These are phyloP conservation scores for Monosporascus cannonballus DNA, from an alignment of 2,329 filamentous ascomycete genomes.

Conservation along the genomic window DNA sequence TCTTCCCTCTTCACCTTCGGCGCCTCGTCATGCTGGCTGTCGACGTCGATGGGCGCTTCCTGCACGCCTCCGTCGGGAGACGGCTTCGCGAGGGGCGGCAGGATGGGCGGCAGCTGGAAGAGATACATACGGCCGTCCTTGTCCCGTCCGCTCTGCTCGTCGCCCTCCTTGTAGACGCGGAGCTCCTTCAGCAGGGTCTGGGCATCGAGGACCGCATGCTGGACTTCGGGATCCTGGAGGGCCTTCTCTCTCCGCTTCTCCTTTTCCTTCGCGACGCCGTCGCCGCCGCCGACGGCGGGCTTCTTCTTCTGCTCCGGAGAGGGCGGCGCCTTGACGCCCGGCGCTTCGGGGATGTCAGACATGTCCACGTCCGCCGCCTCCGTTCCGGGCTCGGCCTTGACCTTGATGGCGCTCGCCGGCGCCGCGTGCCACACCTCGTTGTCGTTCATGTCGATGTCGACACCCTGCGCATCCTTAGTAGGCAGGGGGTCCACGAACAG, in stretches of 20 bases:
- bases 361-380: slow-evolving; percentile 32
- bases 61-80: slow-evolving; percentile 13
- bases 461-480: slow-evolving; percentile 18
- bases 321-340: slow-evolving; percentile 18
- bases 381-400: slow-evolving; percentile 39
- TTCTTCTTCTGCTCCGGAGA: slow-evolving; percentile 30
- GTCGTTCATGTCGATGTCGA: slow-evolving; percentile 24
- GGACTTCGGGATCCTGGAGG: slow-evolving; percentile 23
- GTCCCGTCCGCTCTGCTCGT: slow-evolving; percentile 13
- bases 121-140: slow-evolving; percentile 54
- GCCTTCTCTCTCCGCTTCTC: slow-evolving; percentile 23
- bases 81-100: slow-evolving; percentile 45
- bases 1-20: slow-evolving; percentile 23
- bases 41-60: slow-evolving; percentile 18
- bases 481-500: slow-evolving; percentile 37
- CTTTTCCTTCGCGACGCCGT: slow-evolving; percentile 21
- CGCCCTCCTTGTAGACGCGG: slow-evolving; percentile 20
- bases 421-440: slow-evolving; percentile 38
- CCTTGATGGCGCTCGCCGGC: slow-evolving; percentile 24
- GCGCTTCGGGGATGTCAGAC: slow-evolving; percentile 35
- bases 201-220: slow-evolving; percentile 18
- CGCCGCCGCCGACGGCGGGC: slow-evolving; percentile 9
- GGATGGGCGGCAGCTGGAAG: slow-evolving; percentile 58
- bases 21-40: slow-evolving; percentile 4
- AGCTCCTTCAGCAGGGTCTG: slow-evolving; percentile 27